Evolutionary conservation across 768 basidiomycete genomes (phyloP), one percentile per base, ranked within the genome.

Genomic region (Russula sp.): DNA sequence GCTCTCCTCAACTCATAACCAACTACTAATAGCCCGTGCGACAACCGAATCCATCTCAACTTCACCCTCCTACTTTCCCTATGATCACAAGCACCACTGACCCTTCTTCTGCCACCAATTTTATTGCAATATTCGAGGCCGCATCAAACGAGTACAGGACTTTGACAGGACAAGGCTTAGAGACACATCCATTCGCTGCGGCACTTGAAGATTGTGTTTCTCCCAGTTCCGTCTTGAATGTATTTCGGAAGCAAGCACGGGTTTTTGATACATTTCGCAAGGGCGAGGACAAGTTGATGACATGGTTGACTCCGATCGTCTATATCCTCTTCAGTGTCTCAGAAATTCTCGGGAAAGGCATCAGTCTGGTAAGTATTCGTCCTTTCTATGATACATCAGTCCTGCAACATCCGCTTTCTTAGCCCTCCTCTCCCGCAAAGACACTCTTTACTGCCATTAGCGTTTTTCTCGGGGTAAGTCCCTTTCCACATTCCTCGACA

Each of bases 141-240:
- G 56, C 42, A 10, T 57, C 56, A 44, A 30, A 44, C 16, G 26
- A 46, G 20, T 57, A 57, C 56, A 46, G 38, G 38, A 10, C 54
- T 14, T 14, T 56, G 16, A 40, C 38, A 18, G 38, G 38, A 18
- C 38, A 40, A 10, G 38, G 2, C 6, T 16, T 40, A 40, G 38
- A 7, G 6, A 40, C 38, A 1, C 38, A 40, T 40, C 38, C 38
- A 40, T 40, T 40, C 14, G 38, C 16, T 40, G 6, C 16, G 6
- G 16, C 14, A 1, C 38, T 40, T 7, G 16, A 40, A 7, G 16
- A 7, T 6, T 6, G 18, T 18, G 6, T 5, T 7, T 40, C 38
- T 1, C 38, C 38, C 7, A 7, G 13, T 7, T 6, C 16, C 16
- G 6, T 40, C 38, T 40, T 40, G 38, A 7, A 40, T 40, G 38